Evolutionary conservation across 306 rosid species (phyloP), one percentile per base, ranked within the genome.

Genomic region (Leucaena leucocephala): DNA sequence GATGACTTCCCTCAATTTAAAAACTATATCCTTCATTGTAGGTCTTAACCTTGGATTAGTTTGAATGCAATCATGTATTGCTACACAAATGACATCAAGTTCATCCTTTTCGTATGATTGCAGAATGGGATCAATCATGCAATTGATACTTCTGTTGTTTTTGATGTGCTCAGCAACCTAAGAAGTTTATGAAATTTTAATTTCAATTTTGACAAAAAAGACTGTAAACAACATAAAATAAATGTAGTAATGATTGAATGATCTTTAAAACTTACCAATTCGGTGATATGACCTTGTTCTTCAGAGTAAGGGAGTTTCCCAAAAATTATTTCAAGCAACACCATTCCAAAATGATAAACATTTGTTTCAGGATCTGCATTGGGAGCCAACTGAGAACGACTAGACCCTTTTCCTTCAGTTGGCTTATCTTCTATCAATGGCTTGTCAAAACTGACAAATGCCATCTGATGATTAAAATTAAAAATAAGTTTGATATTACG

Each of bases 291-390:
- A 21, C 97, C 97, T 39, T 86, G 86, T 68, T 91, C 92, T 85
- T 88, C 86, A 5, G 95, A 87, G 88, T 85, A 81, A 1, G 87
- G 89, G 27, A 89, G 88, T 85, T 88, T 92, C 49, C 90, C 98
- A 40, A 94, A 88, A 77, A 95, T 88, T 77, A 83, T 83, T 86
- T 95, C 98, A 2, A 95, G 93, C 78, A 95, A 83, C 81, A 95
- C 43, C 38, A 80, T n/a, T n/a, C n/a, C n/a, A n/a, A n/a, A n/a
- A n/a, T n/a, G n/a, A n/a, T n/a, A n/a, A n/a, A n/a, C n/a, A 42
- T 95, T 89, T 10, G 89, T 88, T 80, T 92, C 97, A 19, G 92
- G 95, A 86, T 89, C 95, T 4, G 86, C 82, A 0, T 80, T 79
- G 33, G 90, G 95, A 16, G 93, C 97, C 83, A 88, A 78, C 75